These are phyloP conservation scores for Schizonepeta tenuifolia DNA, from an alignment of 257 asterid species.

Conservation along the genomic window DNA sequence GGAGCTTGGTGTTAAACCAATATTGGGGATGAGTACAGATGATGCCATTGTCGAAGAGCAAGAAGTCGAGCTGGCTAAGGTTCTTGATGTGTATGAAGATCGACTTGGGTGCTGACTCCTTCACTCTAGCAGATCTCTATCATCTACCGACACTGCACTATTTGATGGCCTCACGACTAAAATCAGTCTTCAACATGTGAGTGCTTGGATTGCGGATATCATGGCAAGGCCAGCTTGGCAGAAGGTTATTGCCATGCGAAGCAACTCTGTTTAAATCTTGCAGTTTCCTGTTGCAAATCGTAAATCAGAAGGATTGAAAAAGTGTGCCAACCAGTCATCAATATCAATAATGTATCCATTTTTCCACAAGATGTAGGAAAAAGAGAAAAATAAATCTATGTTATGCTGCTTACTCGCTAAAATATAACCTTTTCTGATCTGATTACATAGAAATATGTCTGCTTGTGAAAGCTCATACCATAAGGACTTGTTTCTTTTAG, in stretches of 20 bases:
- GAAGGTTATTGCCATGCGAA: constrained; percentile 48
- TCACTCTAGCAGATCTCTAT: constrained; percentile 62
- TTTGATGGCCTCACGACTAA: constrained; percentile 40
- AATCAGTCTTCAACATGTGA: constrained; percentile 51
- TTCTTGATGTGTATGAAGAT: constrained; percentile 63
- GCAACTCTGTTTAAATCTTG: neutral
- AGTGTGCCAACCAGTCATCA: neutral
- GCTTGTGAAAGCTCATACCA: neutral
- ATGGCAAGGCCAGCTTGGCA: constrained; percentile 67
- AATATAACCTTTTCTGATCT: too few relatives aligned
- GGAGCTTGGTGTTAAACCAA: constrained; percentile 55
- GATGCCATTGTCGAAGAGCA: constrained; percentile 43
- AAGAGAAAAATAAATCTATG: neutral
- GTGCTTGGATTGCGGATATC: constrained; percentile 55
- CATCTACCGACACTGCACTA: constrained; percentile 53
- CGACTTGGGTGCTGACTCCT: constrained; percentile 55
- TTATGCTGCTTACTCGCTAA: neutral
- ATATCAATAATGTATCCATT: neutral
- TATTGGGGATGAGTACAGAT: constrained; percentile 46
- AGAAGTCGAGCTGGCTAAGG: constrained; percentile 38
- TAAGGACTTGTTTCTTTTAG: neutral
- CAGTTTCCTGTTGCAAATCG: neutral
- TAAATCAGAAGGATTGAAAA: neutral
- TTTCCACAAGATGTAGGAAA: neutral
- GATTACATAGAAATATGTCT: neutral